These are phyloP conservation scores for Acorus calamus DNA, from an alignment of 106 monocot species.

Conservation along the genomic window DNA sequence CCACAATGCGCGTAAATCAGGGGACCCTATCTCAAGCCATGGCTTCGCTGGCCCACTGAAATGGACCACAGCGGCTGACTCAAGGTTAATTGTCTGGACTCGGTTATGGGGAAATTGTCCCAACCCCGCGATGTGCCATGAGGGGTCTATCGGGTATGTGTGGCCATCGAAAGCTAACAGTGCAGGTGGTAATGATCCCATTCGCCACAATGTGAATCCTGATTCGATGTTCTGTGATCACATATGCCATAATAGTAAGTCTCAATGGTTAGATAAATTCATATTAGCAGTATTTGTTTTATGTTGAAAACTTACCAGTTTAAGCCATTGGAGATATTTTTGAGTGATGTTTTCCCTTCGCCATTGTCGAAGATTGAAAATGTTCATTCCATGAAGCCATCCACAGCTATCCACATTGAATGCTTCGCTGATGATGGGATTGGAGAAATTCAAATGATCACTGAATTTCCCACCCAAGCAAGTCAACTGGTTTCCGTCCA, in stretches of 20 bases:
- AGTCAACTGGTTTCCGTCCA: not conserved
- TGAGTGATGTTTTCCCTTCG: conserved; percentile 32
- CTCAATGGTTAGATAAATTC: too few relatives aligned
- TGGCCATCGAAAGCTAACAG: conserved; percentile 39
- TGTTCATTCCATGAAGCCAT: conserved; percentile 22
- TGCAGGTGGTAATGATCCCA: conserved; percentile 40
- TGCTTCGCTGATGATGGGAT: conserved; percentile 12
- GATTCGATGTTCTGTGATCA: conserved; percentile 37
- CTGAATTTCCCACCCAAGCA: conserved; percentile 26
- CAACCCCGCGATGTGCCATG: conserved; percentile 42
- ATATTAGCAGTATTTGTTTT: not conserved
- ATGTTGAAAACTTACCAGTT: conserved; percentile 24
- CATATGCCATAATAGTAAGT: not conserved
- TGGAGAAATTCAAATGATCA: conserved; percentile 53
- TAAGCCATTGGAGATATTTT: conserved; percentile 41
- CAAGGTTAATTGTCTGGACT: conserved; percentile 2
- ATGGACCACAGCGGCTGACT: conserved; percentile 43
- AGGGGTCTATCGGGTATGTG: conserved; percentile 25
- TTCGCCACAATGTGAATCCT: conserved; percentile 23
- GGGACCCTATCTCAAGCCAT: conserved; percentile 47
- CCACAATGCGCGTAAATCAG: conserved; percentile 28
- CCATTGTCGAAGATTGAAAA: conserved; percentile 45
- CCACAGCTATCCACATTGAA: conserved; percentile 39
- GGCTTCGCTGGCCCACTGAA: conserved; percentile 57
- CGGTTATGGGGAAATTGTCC: conserved; percentile 16